Conservation (phyloP, 1,139 yeast genomes). For the Kodamaea plutei region DNA sequence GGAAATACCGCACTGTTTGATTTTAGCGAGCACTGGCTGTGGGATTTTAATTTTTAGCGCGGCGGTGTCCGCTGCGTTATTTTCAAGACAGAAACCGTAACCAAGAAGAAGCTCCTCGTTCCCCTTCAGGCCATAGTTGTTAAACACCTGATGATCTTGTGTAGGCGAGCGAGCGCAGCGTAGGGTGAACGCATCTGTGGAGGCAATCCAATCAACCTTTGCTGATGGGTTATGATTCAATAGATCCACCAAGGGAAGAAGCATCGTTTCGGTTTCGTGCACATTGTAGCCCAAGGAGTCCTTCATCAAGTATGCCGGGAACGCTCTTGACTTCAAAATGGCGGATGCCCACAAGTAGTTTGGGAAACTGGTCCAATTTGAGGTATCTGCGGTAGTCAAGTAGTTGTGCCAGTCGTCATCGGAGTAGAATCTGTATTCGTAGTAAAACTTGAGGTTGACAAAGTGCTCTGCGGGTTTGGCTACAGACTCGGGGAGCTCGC, state of each 20-base stretch:
- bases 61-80: conserved; percentile 61
- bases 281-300: conserved; percentile 17
- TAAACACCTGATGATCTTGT: conserved; percentile 49
- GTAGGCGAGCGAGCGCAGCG: conserved; percentile 14
- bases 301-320: conserved; percentile 55
- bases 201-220: conserved; percentile 59
- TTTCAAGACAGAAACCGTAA: conserved; percentile 65
- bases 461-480: conserved; percentile 34
- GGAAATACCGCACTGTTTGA: conserved; percentile 36
- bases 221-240: conserved; percentile 65
- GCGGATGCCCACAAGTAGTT: conserved; percentile 72
- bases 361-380: conserved; percentile 60
- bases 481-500: conserved; percentile 29
- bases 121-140: conserved; percentile 84
- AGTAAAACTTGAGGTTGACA: conserved; percentile 43
- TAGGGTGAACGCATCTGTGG: conserved; percentile 25
- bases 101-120: conserved; percentile 68
- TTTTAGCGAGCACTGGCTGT: conserved; percentile 24
- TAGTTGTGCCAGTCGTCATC: conserved; percentile 34
- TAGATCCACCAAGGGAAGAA: conserved; percentile 75
- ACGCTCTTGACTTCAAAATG: conserved; percentile 72
- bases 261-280: conserved; percentile 52
- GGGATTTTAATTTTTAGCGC: conserved; percentile 54
- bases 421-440: conserved; percentile 43
- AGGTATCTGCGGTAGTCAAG: conserved; percentile 19